Conservation (phyloP, 2,329 filamentous ascomycete genomes). For the Fonsecaea pedrosoi region DNA sequence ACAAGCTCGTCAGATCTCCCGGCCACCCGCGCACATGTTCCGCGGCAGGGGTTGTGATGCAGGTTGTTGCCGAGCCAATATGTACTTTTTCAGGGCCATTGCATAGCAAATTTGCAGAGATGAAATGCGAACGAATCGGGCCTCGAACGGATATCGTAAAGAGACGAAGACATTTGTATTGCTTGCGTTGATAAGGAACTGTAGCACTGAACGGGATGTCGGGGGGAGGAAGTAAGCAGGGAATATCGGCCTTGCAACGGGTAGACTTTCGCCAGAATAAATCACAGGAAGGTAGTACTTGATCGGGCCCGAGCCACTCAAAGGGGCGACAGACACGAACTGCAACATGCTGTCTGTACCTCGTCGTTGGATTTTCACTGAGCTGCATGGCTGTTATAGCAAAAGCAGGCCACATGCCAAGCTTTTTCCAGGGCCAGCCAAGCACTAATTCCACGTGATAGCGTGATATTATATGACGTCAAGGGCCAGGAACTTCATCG, state of each 20-base stretch:
- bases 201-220: no score
- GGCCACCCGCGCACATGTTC: neutral
- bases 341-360: neutral
- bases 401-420: neutral
- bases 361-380: neutral
- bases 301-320: no score
- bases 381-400: neutral
- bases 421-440: neutral
- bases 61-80: neutral
- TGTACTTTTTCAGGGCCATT: neutral
- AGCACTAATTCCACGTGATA: neutral
- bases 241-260: neutral
- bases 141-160: neutral
- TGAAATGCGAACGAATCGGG: neutral
- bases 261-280: no score
- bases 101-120: neutral
- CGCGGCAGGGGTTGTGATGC: neutral
- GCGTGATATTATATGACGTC: neutral
- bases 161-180: neutral
- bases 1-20: conserved; percentile 6
- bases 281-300: no score
- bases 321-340: no score
- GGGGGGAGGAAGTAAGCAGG: no score
- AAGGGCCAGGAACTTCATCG: neutral
- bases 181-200: neutral